phyloP scores from a whole-genome alignment of 73 alveolate species.

The Stentor coeruleus region DNA sequence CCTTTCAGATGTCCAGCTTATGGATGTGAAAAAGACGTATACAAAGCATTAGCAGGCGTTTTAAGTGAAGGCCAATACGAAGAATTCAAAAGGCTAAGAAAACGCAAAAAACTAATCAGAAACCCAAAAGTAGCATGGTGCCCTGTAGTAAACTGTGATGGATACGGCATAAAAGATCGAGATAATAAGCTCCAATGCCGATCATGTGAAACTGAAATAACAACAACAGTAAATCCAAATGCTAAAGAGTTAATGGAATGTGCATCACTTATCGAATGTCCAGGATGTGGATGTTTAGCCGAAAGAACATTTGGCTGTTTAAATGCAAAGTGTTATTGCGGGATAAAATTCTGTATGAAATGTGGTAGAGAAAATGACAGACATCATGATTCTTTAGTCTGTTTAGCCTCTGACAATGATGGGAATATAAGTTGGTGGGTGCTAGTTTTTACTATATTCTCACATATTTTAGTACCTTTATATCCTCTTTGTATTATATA shows the following conservation, averaged over 20 bases:
- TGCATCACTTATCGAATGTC: not conserved
- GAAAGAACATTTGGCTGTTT: not conserved
- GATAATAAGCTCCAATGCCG: not conserved
- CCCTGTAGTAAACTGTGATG: not conserved
- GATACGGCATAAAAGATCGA: not conserved
- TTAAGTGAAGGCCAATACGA: not conserved
- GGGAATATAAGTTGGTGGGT: not conserved
- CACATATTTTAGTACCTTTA: not conserved
- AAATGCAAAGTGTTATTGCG: not conserved
- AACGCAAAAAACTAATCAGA: not conserved
- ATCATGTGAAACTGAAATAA: not conserved
- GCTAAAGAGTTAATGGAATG: not conserved
- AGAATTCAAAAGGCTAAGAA: not conserved
- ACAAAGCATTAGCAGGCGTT: not conserved
- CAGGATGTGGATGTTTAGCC: not conserved
- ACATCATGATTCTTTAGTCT: not conserved
- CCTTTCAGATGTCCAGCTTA: not conserved
- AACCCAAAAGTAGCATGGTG: not conserved
- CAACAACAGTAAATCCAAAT: not conserved
- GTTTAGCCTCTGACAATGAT: not conserved
- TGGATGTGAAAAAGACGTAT: not conserved
- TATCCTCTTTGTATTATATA: not conserved
- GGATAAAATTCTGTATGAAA: not conserved
- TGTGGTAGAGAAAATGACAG: not conserved
- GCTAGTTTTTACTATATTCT: not conserved